Evolutionary conservation across 1,139 yeast genomes (phyloP).

Genomic region (Taphrina populina): DNA sequence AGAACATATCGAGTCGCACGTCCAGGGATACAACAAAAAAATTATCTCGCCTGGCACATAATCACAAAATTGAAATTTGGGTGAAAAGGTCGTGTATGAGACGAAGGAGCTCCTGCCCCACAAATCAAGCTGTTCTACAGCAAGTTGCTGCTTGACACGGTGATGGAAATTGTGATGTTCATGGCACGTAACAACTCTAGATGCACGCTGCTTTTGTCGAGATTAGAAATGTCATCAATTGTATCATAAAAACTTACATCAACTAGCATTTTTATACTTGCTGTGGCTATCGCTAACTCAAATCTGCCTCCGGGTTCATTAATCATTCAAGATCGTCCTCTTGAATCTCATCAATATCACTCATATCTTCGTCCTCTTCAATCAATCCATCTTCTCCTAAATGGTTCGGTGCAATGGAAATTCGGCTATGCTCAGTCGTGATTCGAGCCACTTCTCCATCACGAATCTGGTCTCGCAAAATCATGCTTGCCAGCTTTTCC

Average conservation of each 20-base stretch:
- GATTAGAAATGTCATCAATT: too few relatives aligned
- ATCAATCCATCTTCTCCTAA: constrained; percentile 52
- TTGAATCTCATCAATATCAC: constrained; percentile 45
- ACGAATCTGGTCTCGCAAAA: constrained; percentile 78
- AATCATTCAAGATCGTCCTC: constrained; percentile 22
- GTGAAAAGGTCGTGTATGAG: too few relatives aligned
- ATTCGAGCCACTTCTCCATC: constrained; percentile 84
- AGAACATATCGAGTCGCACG: constrained; percentile 15
- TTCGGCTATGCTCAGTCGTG: constrained; percentile 54
- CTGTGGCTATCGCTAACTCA: constrained; percentile 12
- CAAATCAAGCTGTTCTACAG: too few relatives aligned
- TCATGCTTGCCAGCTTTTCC: constrained; percentile 81
- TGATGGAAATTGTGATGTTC: too few relatives aligned
- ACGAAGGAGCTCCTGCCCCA: too few relatives aligned
- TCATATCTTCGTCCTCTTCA: constrained; percentile 54
- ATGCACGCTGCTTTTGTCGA: too few relatives aligned
- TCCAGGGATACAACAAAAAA: too few relatives aligned
- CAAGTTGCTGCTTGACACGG: too few relatives aligned
- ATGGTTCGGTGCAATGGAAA: constrained; percentile 84
- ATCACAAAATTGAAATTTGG: too few relatives aligned
- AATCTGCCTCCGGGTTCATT: neutral
- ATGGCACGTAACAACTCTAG: too few relatives aligned
- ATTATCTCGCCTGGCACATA: too few relatives aligned
- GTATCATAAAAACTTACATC: too few relatives aligned
- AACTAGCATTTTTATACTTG: neutral